Evolutionary conservation across 805 yeast species (phyloP), one percentile per base, ranked within the genome.

Genomic region (Saccharomycopsis sp.): DNA sequence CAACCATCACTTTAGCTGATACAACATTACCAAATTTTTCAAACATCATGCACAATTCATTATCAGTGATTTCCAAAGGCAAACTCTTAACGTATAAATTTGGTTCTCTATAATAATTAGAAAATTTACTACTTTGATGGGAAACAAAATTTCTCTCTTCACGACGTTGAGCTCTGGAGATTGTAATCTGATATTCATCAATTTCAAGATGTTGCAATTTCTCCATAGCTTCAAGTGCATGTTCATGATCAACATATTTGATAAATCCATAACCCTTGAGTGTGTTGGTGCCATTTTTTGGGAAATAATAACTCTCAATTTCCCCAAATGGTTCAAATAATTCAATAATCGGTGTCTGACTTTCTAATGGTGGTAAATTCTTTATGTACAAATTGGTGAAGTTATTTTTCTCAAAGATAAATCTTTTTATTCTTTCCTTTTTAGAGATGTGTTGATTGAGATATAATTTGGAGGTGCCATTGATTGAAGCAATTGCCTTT

Each of bases 21-120:
- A 73, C 66, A 28, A 78, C 72, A 22, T 61, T 65, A 11, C 85
- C 84, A 57, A 61, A 77, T 41, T 55, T 53, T 17, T 58, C 54
- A 55, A 76, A 78, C 45, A 70, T 61, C 2, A 61, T 57, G 22
- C 54, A 45, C 26, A 78, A 61, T 51, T 74, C 79, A 17, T 71
- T 66, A 58, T 84, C 87, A 41, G 65, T 67, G 58, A 80, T 74
- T 3, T 66, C 51, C 9, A 68, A 52, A 4, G 85, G 81, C 32
- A 85, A 61, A 56, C 78, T 77, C 49, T 78, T 81, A 28, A 85
- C 78, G 57, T 84, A 85, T 37, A 85, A 67, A 59, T 85, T 85
- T 4, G 87, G 77, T 53, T 81, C 87, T 57, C 80, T 87, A 52
- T 65, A 72, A 43, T 65, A 32, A n/a, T 32, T 7, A 16, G 19